Evolutionary conservation across 225 moss, liverwort and hornwort species (phyloP), one percentile per base, ranked within the genome.

Genomic region (Lunularia cruciata): DNA sequence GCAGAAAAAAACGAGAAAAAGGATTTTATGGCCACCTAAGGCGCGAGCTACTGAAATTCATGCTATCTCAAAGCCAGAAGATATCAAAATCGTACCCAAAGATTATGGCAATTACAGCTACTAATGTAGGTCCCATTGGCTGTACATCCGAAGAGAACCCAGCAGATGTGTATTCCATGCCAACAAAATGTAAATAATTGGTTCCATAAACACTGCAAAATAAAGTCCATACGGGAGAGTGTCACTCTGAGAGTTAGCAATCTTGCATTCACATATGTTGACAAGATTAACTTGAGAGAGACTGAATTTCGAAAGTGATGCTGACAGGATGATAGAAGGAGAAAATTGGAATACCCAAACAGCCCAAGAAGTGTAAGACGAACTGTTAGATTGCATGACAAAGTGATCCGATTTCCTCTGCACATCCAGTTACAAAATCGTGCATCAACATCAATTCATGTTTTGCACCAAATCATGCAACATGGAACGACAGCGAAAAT

Each of bases 171-270:
- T 70, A 70, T 68, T 86, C 74, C 27, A 82, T 84, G 71, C 90
- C 95, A 10, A 87, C 68, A 64, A 92, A 86, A 33, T 82, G 42
- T 30, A 96, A 67, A 23, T 88, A 76, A 66, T 87, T 92, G 69
- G 89, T 92, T 57, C 88, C 95, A 73, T 86, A 90, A 15, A 96
- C 79, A 47, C 90, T 91, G 86, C 64, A 73, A 11, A 35, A 57
- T 28, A 10, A 46, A 36, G 60, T 37, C n/a, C n/a, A 60, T 39
- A 12, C 28, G 36, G 42, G 39, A 25, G 23, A 15, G 4, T 40
- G 39, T 22, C 5, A 13, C n/a, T n/a, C n/a, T 40, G 40, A 40
- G 40, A 40, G 40, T 40, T 6, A 40, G 40, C 6, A 35, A 35
- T 19, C 19, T 19, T 33, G 18, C 14, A 10, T 10, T 3, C 20